phyloP scores from a whole-genome alignment of 495 filamentous ascomycete species.

The Aspergillus ellipticus region DNA sequence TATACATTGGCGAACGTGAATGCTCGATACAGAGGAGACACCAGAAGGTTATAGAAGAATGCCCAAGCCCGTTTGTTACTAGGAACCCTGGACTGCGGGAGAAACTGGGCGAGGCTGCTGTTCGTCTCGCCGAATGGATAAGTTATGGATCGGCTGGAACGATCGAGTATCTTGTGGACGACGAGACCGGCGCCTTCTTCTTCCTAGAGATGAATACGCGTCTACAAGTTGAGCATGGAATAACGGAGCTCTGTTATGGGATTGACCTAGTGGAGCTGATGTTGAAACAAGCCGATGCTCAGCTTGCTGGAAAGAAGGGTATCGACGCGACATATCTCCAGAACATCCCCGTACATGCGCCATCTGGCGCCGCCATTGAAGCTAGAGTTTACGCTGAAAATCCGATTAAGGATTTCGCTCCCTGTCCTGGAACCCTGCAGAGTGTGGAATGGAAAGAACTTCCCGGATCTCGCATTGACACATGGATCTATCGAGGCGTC shows the following conservation, averaged over 20 bases:
- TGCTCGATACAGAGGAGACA: slow-evolving; percentile 48
- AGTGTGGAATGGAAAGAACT: slow-evolving; percentile 48
- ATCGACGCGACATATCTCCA: slow-evolving; percentile 30
- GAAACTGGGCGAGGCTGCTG: slow-evolving; percentile 48
- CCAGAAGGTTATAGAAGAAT: slow-evolving; percentile 56
- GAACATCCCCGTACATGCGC: slow-evolving; percentile 27
- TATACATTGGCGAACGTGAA: slow-evolving; percentile 43
- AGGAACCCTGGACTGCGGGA: slow-evolving; percentile 41
- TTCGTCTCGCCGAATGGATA: slow-evolving; percentile 46
- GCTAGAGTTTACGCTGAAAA: slow-evolving; percentile 61
- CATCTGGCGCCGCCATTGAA: slow-evolving; percentile 53
- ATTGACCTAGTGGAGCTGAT: slow-evolving; percentile 57
- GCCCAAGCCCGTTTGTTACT: slow-evolving; percentile 50
- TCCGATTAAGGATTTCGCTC: slow-evolving; percentile 52
- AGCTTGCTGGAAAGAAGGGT: slow-evolving; percentile 39
- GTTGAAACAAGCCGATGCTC: slow-evolving; percentile 50
- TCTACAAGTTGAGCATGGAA: slow-evolving; percentile 64
- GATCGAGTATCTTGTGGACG: slow-evolving; percentile 63
- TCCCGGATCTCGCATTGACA: slow-evolving; percentile 52
- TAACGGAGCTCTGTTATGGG: slow-evolving; percentile 59
- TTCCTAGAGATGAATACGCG: slow-evolving; percentile 70
- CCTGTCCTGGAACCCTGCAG: slow-evolving; percentile 55
- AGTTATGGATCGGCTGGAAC: slow-evolving; percentile 60
- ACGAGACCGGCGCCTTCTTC: slow-evolving; percentile 53
- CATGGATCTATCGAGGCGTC: slow-evolving; percentile 56